phyloP scores from a whole-genome alignment of 306 rosid genomes.

The Acacia crassicarpa region DNA sequence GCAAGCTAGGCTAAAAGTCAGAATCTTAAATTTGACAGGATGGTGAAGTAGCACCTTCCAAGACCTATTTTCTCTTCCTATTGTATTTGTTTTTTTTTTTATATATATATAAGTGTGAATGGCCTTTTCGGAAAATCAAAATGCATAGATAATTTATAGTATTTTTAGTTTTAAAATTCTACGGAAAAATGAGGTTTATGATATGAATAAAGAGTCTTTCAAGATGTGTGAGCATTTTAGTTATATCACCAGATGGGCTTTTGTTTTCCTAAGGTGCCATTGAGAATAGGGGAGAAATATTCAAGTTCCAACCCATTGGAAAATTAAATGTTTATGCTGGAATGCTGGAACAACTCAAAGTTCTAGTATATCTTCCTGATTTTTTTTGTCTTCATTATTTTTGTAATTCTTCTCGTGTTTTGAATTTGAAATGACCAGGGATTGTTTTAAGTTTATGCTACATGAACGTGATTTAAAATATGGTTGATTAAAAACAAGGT shows the following conservation, averaged over 20 bases:
- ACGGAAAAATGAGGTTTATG: not conserved
- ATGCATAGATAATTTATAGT: not conserved
- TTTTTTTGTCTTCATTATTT: not conserved
- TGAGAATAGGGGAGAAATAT: not conserved
- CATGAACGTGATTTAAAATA: not conserved
- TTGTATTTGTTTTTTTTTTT: not conserved
- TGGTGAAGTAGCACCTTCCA: not conserved
- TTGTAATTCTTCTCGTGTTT: not conserved
- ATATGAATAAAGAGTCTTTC: not conserved
- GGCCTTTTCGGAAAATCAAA: not conserved
- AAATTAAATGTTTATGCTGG: not conserved
- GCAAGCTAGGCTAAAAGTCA: not conserved
- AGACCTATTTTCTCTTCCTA: not conserved
- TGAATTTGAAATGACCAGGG: not conserved
- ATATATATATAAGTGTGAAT: not conserved
- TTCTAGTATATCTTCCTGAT: not conserved
- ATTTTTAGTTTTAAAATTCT: not conserved
- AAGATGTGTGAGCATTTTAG: not conserved
- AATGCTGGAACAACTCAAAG: conserved; percentile 2
- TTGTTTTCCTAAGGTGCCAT: not conserved
- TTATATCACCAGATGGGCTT: not conserved
- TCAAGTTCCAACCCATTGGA: not conserved
- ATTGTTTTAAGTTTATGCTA: not conserved
- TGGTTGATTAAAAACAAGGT: not conserved
- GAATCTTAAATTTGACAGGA: not conserved